Percentiles rank a stretch among this genome's conserved stretches.
These are phyloP conservation scores for Fusarium nematophilum DNA, from an alignment of 2,329 filamentous ascomycete species.

Conservation along the genomic window DNA sequence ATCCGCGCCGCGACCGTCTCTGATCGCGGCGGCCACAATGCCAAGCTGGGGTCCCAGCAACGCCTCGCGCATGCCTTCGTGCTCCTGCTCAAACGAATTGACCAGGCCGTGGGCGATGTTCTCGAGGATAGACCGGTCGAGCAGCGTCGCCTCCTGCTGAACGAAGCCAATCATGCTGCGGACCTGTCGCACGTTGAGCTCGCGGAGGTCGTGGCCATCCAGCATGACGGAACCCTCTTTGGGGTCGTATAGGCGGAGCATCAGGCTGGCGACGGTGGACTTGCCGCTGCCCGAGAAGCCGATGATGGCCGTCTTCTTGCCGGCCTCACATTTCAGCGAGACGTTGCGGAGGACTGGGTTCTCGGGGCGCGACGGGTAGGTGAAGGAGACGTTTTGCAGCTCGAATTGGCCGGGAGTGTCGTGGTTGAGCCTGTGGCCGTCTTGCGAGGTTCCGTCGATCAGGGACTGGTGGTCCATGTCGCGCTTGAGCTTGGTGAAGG, in stretches of 20 bases:
- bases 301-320: constrained; percentile 64
- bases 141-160: constrained; percentile 55
- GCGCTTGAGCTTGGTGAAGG: constrained; percentile 64
- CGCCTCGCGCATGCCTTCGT: background rate
- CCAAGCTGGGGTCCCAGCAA: too few relatives aligned
- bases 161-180: constrained; percentile 54
- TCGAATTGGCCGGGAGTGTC: constrained; percentile 5
- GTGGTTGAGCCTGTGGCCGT: background rate
- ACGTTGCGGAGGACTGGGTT: constrained; percentile 54
- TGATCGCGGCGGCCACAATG: too few relatives aligned
- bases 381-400: constrained; percentile 54
- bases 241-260: constrained; percentile 67
- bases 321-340: constrained; percentile 57
- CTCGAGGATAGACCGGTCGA: constrained; percentile 57
- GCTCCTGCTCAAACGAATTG: constrained; percentile 50
- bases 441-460: constrained; percentile 53
- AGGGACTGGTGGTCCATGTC: constrained; percentile 59
- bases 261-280: constrained; percentile 63
- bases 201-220: constrained; percentile 57
- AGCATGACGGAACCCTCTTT: constrained; percentile 57
- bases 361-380: constrained; percentile 55
- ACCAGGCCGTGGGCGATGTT: constrained; percentile 62
- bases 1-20: too few relatives aligned
- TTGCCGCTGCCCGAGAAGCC: constrained; percentile 67
- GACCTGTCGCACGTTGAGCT: constrained; percentile 57